Evolutionary conservation across 495 filamentous ascomycete genomes (phyloP).

Genomic region (Staphylotrichum longicolle): DNA sequence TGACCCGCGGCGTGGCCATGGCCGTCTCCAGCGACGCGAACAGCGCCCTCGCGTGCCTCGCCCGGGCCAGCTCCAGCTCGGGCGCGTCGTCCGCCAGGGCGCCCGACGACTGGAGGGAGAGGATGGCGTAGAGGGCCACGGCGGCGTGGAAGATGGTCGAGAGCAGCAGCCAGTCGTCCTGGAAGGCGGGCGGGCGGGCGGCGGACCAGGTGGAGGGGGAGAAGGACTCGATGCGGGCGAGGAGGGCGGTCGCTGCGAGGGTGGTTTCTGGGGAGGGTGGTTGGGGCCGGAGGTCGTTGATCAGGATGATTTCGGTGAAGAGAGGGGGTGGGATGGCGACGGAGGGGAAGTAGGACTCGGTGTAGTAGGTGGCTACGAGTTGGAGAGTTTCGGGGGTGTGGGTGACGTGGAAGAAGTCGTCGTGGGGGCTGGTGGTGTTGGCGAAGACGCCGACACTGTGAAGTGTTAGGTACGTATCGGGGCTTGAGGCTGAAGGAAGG

Average conservation of each 20-base stretch:
- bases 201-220: conserved; percentile 29
- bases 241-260: conserved; percentile 19
- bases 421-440: conserved; percentile 36
- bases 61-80: not conserved
- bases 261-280: conserved; percentile 4
- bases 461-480: too few species aligned
- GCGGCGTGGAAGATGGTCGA: conserved; percentile 28
- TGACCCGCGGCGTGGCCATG: conserved; percentile 13
- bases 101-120: conserved; percentile 29
- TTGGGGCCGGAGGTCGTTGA: conserved; percentile 31
- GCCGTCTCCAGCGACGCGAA: conserved; percentile 24
- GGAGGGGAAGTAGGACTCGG: conserved; percentile 23
- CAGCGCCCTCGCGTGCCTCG: conserved; percentile 10
- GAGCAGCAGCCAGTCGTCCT: conserved; percentile 31
- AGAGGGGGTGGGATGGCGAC: conserved; percentile 24
- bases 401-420: conserved; percentile 25
- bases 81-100: not conserved
- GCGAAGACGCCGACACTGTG: conserved; percentile 29
- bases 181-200: not conserved
- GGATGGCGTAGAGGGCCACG: conserved; percentile 37
- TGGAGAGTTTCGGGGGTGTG: conserved; percentile 20
- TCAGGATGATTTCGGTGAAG: conserved; percentile 28
- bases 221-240: conserved; percentile 28
- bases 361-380: conserved; percentile 22
- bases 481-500: too few species aligned